Percentiles rank a stretch among this genome's conserved stretches.
phyloP scores from a whole-genome alignment of 768 basidiomycete genomes.

The Gymnopilus junonius region DNA sequence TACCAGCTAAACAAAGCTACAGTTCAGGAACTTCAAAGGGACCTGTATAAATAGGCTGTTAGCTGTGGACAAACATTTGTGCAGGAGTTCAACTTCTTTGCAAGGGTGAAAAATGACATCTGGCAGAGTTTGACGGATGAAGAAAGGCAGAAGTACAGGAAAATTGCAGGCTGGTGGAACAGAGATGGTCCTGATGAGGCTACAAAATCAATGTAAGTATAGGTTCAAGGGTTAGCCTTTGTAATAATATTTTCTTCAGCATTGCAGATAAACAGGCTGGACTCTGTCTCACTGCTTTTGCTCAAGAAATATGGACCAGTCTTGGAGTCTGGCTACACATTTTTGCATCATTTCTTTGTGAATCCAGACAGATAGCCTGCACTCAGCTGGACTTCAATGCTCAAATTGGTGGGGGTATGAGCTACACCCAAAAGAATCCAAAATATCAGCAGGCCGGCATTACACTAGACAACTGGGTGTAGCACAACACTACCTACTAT shows the following conservation, averaged over 20 bases:
- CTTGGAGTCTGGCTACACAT: not conserved
- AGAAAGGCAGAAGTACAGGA: not conserved
- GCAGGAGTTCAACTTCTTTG: not conserved
- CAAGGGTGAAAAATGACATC: not conserved
- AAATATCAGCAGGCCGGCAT: not conserved
- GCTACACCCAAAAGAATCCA: not conserved
- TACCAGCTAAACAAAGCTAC: not conserved
- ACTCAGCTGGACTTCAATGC: not conserved
- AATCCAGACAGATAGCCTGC: not conserved
- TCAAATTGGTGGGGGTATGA: not conserved
- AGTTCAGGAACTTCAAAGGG: not conserved
- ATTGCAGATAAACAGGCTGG: not conserved
- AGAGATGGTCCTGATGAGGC: not conserved
- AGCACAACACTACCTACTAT: not conserved
- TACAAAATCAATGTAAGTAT: not conserved
- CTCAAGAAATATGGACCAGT: not conserved
- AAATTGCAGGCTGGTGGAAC: not conserved
- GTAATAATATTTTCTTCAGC: not conserved
- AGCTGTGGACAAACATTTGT: not conserved
- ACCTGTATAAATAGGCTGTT: not conserved
- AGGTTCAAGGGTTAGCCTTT: not conserved
- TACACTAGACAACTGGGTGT: not conserved
- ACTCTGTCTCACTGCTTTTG: not conserved
- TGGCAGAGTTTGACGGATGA: not conserved
- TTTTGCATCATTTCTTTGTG: not conserved